Percentiles rank a stretch among this genome's conserved stretches.
These are phyloP conservation scores for Cladosporium sp. DNA, from an alignment of 2,329 filamentous ascomycete genomes.

Conservation along the genomic window DNA sequence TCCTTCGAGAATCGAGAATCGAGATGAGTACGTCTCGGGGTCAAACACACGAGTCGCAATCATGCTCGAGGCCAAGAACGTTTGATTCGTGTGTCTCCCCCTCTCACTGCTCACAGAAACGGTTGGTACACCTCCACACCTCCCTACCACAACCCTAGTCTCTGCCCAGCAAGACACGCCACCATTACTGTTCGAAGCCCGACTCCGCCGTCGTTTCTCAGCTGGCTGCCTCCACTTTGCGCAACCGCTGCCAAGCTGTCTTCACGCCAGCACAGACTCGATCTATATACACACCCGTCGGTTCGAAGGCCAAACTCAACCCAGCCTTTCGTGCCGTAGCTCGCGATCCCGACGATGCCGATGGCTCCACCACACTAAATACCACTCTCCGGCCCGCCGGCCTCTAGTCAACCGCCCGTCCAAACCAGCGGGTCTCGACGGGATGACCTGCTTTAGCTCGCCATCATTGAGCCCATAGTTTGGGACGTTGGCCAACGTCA, in stretches of 20 bases:
- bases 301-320: constrained; percentile 1
- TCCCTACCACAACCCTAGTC: background rate
- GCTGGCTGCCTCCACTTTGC: background rate
- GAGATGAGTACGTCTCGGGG: background rate
- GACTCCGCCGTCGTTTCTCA: background rate
- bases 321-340: background rate
- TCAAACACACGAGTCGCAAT: background rate
- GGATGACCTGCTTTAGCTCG: constrained; percentile 13
- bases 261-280: constrained; percentile 13
- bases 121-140: background rate
- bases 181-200: too few species aligned
- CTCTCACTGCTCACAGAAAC: background rate
- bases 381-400: background rate
- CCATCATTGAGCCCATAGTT: background rate
- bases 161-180: background rate
- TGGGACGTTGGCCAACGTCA: constrained; percentile 10
- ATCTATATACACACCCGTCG: background rate
- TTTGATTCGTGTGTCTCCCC: background rate
- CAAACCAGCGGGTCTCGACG: constrained; percentile 5
- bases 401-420: background rate
- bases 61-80: background rate
- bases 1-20: too few species aligned
- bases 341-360: constrained; percentile 5
- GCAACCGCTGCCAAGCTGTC: constrained; percentile 14
- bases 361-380: background rate